These are phyloP conservation scores for Apiospora rasikravindrae DNA, from an alignment of 2,329 filamentous ascomycete genomes.

Conservation along the genomic window DNA sequence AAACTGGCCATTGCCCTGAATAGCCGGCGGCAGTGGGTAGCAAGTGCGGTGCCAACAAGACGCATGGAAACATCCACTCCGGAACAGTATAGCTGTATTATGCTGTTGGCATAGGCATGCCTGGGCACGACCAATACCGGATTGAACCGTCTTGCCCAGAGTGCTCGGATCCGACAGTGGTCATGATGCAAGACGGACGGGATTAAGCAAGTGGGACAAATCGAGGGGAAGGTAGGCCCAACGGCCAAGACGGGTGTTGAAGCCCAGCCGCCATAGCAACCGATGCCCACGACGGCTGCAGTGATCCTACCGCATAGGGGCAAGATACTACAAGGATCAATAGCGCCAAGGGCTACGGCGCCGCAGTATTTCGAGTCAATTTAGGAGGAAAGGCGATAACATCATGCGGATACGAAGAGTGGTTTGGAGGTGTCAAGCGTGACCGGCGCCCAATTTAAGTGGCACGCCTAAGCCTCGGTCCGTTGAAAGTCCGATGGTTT, in stretches of 20 bases:
- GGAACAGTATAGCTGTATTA: too few species aligned
- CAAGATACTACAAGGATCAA: neutral
- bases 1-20: too few species aligned
- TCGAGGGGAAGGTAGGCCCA: neutral
- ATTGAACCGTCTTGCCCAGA: neutral
- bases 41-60: too few species aligned
- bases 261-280: neutral
- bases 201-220: neutral
- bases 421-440: neutral
- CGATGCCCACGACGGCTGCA: neutral
- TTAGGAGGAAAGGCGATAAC: neutral
- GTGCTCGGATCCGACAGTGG: neutral
- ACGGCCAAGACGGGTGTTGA: neutral
- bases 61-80: too few species aligned
- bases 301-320: neutral
- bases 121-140: neutral
- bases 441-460: conserved; percentile 2
- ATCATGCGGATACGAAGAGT: neutral
- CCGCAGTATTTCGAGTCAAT: neutral
- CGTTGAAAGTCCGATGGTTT: neutral
- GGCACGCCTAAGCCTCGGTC: neutral
- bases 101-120: neutral
- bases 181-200: neutral
- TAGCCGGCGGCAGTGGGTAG: too few species aligned
- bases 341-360: neutral